Percentiles rank a stretch among this genome's conserved stretches.
Evolutionary conservation across 2,329 filamentous ascomycete species (phyloP).

Genomic region (Cordyceps farinosa): DNA sequence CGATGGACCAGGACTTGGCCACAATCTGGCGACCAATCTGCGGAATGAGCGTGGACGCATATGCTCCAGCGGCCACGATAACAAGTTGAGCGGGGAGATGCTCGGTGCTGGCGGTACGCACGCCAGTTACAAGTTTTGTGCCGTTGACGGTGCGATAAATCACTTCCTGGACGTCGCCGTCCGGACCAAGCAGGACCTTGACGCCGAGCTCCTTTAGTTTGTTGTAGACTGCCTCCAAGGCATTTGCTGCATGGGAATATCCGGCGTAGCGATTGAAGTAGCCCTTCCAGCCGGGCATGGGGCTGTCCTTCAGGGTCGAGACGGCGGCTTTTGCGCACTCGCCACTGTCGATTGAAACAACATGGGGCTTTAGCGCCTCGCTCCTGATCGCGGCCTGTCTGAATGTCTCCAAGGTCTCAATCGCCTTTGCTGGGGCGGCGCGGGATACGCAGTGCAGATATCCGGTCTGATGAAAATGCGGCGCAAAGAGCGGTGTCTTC

Average conservation of each 20-base stretch:
- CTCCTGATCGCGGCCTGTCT: slow-evolving; percentile 30
- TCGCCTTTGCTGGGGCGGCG: slow-evolving; percentile 44
- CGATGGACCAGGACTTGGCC: slow-evolving; percentile 57
- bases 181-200: slow-evolving; percentile 33
- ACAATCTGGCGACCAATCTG: slow-evolving; percentile 47
- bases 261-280: slow-evolving; percentile 57
- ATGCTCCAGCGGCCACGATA: slow-evolving; percentile 52
- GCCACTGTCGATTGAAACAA: slow-evolving; percentile 34
- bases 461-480: slow-evolving; percentile 44
- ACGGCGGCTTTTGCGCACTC: slow-evolving; percentile 21
- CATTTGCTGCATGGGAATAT: slow-evolving; percentile 53
- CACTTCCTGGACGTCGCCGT: slow-evolving; percentile 27
- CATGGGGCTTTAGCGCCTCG: slow-evolving; percentile 37
- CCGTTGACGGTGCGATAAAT: slow-evolving; percentile 22
- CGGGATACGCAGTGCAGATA: slow-evolving; percentile 47
- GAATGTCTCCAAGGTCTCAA: slow-evolving; percentile 36
- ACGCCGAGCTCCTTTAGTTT: slow-evolving; percentile 38
- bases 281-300: slow-evolving; percentile 50
- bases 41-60: slow-evolving; percentile 44
- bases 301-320: slow-evolving; percentile 48
- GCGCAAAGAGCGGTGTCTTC: slow-evolving; percentile 49
- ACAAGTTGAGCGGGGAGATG: slow-evolving; percentile 34
- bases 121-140: slow-evolving; percentile 24
- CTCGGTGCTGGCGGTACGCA: slow-evolving; percentile 24
- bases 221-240: slow-evolving; percentile 45